Percentiles rank a stretch among this genome's conserved stretches.
Conservation (phyloP, 78 protist genomes). For the Dictyostelium capitatum region DNA sequence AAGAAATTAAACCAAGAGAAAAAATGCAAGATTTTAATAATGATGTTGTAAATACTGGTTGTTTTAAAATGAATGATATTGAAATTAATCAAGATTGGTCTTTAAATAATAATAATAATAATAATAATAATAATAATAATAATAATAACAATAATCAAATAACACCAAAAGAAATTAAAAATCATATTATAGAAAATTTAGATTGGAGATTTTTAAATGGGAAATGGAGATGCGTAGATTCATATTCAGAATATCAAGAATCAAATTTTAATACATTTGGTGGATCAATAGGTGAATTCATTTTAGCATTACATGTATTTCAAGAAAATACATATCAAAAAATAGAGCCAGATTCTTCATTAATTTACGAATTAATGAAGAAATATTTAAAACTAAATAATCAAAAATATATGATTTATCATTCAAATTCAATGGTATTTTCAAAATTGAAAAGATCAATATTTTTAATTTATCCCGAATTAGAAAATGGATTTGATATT, state of each 20-base stretch:
- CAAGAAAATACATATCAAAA: neutral
- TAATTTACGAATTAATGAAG: neutral
- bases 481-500: neutral
- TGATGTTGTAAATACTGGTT: neutral
- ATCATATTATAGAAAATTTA: neutral
- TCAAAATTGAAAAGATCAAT: neutral
- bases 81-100: neutral
- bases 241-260: neutral
- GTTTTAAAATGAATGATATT: constrained; percentile 2
- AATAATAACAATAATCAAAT: neutral
- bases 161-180: neutral
- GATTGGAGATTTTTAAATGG: constrained; percentile 16
- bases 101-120: too few relatives aligned
- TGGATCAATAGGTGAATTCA: constrained; percentile 1
- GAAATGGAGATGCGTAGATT: constrained; percentile 23
- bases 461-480: neutral
- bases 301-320: neutral
- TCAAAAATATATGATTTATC: constrained; percentile 8
- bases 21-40: constrained; percentile 2
- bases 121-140: too few relatives aligned
- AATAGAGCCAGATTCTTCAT: neutral
- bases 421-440: neutral
- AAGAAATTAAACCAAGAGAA: neutral
- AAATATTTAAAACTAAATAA: constrained; percentile 6
- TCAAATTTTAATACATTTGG: constrained; percentile 13